Percentiles rank a stretch among this genome's conserved stretches.
These are phyloP conservation scores for Heliamphora ciliata DNA, from an alignment of 179 eudicot species.

Conservation along the genomic window DNA sequence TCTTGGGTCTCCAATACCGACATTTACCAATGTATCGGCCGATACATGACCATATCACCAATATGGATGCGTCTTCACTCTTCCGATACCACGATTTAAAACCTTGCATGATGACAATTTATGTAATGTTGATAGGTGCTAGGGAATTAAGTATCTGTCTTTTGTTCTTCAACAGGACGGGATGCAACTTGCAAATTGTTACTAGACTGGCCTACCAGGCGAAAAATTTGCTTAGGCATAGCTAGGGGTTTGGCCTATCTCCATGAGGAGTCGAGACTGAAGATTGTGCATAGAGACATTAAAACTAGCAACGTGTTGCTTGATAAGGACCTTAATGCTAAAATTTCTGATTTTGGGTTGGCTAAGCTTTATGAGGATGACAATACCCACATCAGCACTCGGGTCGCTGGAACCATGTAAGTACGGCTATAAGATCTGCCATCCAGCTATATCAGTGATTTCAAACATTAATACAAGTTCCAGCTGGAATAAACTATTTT, in stretches of 20 bases:
- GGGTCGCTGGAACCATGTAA: constrained; percentile 62
- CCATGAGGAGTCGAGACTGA: constrained; percentile 57
- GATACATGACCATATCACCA: no score
- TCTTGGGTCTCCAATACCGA: no score
- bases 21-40: no score
- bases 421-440: constrained; percentile 12
- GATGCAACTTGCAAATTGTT: constrained; percentile 24
- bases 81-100: no score
- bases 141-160: neutral
- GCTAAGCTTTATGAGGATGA: constrained; percentile 57
- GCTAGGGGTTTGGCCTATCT: constrained; percentile 54
- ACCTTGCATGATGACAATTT: no score
- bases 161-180: constrained; percentile 24
- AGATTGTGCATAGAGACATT: constrained; percentile 59
- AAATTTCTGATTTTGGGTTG: constrained; percentile 62
- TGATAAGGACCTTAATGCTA: constrained; percentile 53
- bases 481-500: neutral
- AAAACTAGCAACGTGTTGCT: constrained; percentile 57
- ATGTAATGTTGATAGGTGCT: neutral
- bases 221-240: constrained; percentile 46
- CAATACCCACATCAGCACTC: constrained; percentile 53
- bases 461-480: neutral
- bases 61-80: no score
- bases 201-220: constrained; percentile 52
- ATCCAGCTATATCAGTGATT: neutral